phyloP scores from a whole-genome alignment of 2,329 filamentous ascomycete genomes.

The Ophiostoma fasciatum region DNA sequence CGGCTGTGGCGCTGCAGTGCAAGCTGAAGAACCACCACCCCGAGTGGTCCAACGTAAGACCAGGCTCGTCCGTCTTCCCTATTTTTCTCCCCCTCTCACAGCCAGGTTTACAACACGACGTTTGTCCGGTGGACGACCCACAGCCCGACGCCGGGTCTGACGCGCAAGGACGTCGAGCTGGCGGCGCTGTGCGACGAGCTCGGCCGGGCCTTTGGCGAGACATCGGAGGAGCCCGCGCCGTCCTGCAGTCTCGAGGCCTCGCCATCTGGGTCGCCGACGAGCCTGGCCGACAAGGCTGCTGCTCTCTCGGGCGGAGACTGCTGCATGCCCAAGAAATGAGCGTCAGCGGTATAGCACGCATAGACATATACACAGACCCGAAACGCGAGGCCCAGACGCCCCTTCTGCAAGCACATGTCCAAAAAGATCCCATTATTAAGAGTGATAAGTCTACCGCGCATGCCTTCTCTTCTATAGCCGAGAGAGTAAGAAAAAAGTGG shows the following conservation, averaged over 20 bases:
- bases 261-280: too few relatives aligned
- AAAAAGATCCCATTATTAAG: too few relatives aligned
- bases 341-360: too few relatives aligned
- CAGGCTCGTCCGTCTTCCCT: too few relatives aligned
- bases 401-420: too few relatives aligned
- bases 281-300: constrained; percentile 31
- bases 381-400: too few relatives aligned
- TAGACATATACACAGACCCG: too few relatives aligned
- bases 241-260: constrained; percentile 24
- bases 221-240: constrained; percentile 11
- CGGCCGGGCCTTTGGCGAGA: constrained; percentile 42
- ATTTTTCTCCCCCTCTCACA: too few relatives aligned
- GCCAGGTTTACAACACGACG: constrained; percentile 56
- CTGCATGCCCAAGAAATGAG: constrained; percentile 33
- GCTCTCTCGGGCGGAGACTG: constrained; percentile 36
- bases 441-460: too few relatives aligned
- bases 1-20: constrained; percentile 51
- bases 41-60: constrained; percentile 58
- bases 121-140: constrained; percentile 65
- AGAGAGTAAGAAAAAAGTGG: too few relatives aligned
- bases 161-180: constrained; percentile 45
- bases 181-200: constrained; percentile 47
- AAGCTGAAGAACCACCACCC: constrained; percentile 57
- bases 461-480: too few relatives aligned
- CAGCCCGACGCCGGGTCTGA: constrained; percentile 44